These are phyloP conservation scores for Fraxinus ornus DNA, from an alignment of 305 asterid species.

Conservation along the genomic window DNA sequence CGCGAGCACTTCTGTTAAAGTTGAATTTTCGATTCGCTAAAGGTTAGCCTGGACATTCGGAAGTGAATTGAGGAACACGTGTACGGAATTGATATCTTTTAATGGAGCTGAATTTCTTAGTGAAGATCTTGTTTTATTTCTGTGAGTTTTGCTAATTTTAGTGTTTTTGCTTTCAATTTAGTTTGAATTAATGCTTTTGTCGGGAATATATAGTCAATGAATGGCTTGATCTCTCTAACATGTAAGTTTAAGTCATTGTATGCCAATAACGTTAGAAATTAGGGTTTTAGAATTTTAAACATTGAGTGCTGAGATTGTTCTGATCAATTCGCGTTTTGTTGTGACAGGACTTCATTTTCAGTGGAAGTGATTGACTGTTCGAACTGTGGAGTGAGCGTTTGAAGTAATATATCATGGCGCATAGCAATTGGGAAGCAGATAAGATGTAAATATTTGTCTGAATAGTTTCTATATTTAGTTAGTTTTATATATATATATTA, in stretches of 20 bases:
- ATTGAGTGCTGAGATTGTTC: background rate
- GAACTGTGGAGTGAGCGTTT: slow-evolving; percentile 22
- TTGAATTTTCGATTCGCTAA: background rate
- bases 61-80: slow-evolving; percentile 22
- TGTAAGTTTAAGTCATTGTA: slow-evolving; percentile 22
- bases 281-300: slow-evolving; percentile 18
- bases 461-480: background rate
- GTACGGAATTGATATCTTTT: background rate
- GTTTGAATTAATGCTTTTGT: slow-evolving; percentile 27
- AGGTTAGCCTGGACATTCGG: background rate
- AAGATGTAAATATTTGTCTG: slow-evolving; percentile 61
- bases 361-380: slow-evolving; percentile 17
- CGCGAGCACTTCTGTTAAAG: slow-evolving; percentile 24
- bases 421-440: slow-evolving; percentile 99
- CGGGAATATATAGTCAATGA: slow-evolving; percentile 42
- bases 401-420: slow-evolving; percentile 62
- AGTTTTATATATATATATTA: background rate
- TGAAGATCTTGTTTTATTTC: slow-evolving; percentile 16
- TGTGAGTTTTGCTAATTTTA: slow-evolving; percentile 23
- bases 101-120: background rate
- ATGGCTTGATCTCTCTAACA: slow-evolving; percentile 42
- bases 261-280: background rate
- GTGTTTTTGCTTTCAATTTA: slow-evolving; percentile 16
- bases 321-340: slow-evolving; percentile 18
- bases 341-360: slow-evolving; percentile 31